A percentile compares a stretch with the other conserved stretches of the same genome.
Conservation (phyloP, 2,329 filamentous ascomycete species). For the Zymoseptoria pseudotritici region DNA sequence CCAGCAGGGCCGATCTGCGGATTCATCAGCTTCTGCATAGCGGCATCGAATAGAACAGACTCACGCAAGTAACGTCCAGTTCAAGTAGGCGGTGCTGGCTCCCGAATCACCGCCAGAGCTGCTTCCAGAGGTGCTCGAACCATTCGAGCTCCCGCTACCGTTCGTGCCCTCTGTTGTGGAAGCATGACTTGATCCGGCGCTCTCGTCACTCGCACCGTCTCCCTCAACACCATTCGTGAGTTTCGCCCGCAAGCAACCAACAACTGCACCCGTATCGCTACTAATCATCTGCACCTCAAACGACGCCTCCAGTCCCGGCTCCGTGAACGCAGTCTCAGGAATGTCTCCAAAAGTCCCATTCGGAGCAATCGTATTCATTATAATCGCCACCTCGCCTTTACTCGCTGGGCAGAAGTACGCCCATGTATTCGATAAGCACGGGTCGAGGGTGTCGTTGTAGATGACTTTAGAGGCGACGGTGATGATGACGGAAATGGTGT, state of each 20-base stretch:
- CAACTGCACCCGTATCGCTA: neutral
- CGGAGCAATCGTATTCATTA: neutral
- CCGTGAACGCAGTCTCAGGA: neutral
- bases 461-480: neutral
- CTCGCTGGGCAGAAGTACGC: neutral
- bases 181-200: neutral
- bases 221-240: neutral
- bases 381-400: neutral
- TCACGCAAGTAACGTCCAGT: neutral
- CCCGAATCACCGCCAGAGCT: neutral
- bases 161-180: neutral
- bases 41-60: neutral
- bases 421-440: neutral
- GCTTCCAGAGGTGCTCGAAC: neutral
- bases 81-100: neutral
- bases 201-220: neutral
- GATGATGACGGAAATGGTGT: neutral
- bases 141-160: neutral
- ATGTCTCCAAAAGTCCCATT: neutral
- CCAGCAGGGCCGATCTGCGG: neutral
- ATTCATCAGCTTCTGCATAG: neutral
- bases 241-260: neutral
- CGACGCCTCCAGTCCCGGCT: neutral
- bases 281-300: neutral
- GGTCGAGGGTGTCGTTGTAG: neutral